Conservation (phyloP, 192 early-diverging fungal species). For the Backusella morwellensis region DNA sequence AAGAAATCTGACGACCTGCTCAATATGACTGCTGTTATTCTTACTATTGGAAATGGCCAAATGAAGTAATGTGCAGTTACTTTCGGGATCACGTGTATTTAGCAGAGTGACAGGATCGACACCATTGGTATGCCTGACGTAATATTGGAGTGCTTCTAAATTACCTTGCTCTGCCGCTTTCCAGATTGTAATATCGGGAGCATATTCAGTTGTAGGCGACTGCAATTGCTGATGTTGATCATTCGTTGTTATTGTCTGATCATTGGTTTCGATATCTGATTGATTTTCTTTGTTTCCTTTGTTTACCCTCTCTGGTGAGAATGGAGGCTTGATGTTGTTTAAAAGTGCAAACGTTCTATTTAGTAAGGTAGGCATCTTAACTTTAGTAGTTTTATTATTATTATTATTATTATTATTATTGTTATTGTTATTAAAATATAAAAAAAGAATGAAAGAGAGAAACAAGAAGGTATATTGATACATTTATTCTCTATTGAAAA, state of each 20-base stretch:
- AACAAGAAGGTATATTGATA: not conserved
- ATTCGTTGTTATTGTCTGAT: not conserved
- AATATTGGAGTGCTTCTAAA: constrained; percentile 23
- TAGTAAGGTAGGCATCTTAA: constrained; percentile 15
- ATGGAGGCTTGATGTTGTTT: constrained; percentile 16
- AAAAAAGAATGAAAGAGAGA: not conserved
- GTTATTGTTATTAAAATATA: not conserved
- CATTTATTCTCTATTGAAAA: not conserved
- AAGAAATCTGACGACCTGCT: constrained; percentile 3
- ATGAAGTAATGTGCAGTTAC: constrained; percentile 28
- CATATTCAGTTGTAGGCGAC: not conserved
- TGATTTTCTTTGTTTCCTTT: not conserved
- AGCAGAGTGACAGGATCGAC: constrained; percentile 7
- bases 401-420: not conserved
- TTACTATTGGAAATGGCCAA: constrained; percentile 11
- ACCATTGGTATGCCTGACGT: constrained; percentile 6
- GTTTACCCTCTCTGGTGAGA: not conserved
- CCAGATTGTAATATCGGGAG: constrained; percentile 22
- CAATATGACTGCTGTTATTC: not conserved
- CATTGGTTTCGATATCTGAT: not conserved
- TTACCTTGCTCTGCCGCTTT: constrained; percentile 31
- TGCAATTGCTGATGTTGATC: not conserved
- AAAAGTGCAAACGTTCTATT: constrained; percentile 15
- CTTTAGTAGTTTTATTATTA: not conserved
- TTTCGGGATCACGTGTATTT: constrained; percentile 29